Base-by-base conservation (phyloP, 192 early-diverging fungal genomes). In the Helicostylum pulchrum region DNA sequence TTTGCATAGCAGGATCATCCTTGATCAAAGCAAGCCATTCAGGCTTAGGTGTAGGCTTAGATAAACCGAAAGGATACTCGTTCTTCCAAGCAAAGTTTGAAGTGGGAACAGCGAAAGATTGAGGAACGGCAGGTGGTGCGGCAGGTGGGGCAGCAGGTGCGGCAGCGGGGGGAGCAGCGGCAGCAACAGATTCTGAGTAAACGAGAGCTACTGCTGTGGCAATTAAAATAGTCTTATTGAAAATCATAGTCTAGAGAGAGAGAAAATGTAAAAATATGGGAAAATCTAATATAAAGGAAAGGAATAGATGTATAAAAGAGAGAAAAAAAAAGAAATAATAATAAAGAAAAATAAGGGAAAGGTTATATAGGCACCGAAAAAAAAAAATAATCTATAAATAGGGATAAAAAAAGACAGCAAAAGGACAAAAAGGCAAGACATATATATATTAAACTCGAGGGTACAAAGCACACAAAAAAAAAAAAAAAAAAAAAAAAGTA, bases 21-120 rank as follows among this genome's bases (percentile, higher is more conserved):
- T 83, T 60, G 15, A 78, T 57, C 23, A 73, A 46, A 19, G 64
- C 46, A 3, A 78, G 12, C 78, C 79, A 83, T 50, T 73, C 47
- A 42, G 55, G 62, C 39, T 46, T 71, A 31, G 47, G 68, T 60
- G 70, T 59, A 53, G 77, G 78, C 6, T 68, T 64, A 0, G 69
- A 62, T 14, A 39, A 47, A n/a, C 68, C 66, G 34, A 67, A 65
- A 17, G 78, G 78, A 30, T 54, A 67, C 20, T 34, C 23, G 36
- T 77, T 68, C 42, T 73, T 77, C 34, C 64, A 59, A 12, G 78
- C 60, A 30, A 75, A 76, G 8, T 64, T 53, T 17, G 70, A 56
- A 19, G 48, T 45, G 15, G 68, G 68, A 31, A 68, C 59, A 9
- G 65, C 23, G n/a, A 30, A 54, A 5, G 61, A 56, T 42, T 46